Evolutionary conservation across 2,329 filamentous ascomycete genomes (phyloP).

Genomic region (Fusarium decemcellulare): DNA sequence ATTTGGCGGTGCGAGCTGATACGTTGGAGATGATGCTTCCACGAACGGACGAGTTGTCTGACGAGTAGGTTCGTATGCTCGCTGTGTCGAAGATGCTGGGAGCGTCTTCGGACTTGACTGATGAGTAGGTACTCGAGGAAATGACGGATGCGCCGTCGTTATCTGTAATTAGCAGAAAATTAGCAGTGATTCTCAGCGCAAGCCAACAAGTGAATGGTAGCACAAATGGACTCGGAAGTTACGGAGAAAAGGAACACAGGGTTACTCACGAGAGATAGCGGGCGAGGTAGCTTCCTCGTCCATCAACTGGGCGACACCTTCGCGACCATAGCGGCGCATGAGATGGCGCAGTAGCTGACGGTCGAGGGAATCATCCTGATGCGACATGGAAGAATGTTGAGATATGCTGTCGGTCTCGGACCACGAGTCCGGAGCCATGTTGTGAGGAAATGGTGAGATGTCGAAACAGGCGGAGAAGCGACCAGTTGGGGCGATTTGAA

Average conservation of each 20-base stretch:
- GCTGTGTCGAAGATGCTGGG: conserved; percentile 55
- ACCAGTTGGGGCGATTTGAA: conserved; percentile 25
- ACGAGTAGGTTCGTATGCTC: conserved; percentile 56
- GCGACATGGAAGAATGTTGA: conserved; percentile 44
- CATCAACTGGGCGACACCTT: conserved; percentile 51
- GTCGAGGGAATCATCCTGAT: conserved; percentile 50
- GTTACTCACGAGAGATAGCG: conserved; percentile 48
- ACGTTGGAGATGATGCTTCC: conserved; percentile 59
- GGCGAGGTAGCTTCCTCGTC: conserved; percentile 50
- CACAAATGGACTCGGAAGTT: neutral
- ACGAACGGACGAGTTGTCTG: conserved; percentile 56
- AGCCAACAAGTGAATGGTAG: neutral
- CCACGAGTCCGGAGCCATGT: conserved; percentile 51
- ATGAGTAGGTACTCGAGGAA: conserved; percentile 53
- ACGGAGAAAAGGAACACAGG: neutral
- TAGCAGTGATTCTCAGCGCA: conserved; percentile 11
- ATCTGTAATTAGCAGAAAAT: conserved; percentile 29
- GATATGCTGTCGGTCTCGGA: conserved; percentile 50
- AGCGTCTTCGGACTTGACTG: conserved; percentile 53
- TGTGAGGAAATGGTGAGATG: conserved; percentile 21
- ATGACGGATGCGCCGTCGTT: conserved; percentile 53
- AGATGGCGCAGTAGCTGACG: conserved; percentile 54
- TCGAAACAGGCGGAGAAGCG: conserved; percentile 14
- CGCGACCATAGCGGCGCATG: conserved; percentile 51
- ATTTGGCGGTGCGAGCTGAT: conserved; percentile 54